These are phyloP conservation scores for Gamarada debralockiae DNA, from an alignment of 495 filamentous ascomycete genomes.

Conservation along the genomic window DNA sequence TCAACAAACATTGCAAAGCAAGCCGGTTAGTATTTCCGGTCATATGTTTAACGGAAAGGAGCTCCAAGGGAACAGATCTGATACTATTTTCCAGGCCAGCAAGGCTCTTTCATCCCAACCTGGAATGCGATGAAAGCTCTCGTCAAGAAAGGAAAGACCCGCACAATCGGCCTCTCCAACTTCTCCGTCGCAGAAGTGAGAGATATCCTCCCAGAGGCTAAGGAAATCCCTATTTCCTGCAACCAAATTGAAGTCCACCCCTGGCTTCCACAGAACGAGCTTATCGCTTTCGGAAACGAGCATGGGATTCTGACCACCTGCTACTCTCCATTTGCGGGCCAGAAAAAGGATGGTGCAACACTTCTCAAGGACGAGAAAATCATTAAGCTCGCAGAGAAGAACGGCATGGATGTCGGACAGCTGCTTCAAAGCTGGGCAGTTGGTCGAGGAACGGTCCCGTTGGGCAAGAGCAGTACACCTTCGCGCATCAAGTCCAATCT, in stretches of 20 bases:
- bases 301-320: conserved; percentile 60
- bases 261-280: conserved; percentile 55
- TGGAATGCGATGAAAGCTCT: conserved; percentile 80
- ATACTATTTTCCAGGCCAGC: conserved; percentile 17
- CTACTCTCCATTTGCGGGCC: conserved; percentile 70
- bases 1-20: conserved; percentile 5
- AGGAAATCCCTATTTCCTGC: conserved; percentile 50
- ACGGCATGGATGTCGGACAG: conserved; percentile 42
- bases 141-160: conserved; percentile 66
- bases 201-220: conserved; percentile 56
- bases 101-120: conserved; percentile 62
- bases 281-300: conserved; percentile 47
- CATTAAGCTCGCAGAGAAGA: conserved; percentile 60
- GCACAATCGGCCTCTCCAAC: conserved; percentile 80
- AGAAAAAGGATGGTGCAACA: conserved; percentile 58
- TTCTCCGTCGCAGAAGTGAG: conserved; percentile 68
- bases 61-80: too few species aligned
- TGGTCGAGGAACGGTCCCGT: conserved; percentile 55
- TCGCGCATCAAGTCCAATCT: conserved; percentile 52
- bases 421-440: conserved; percentile 64
- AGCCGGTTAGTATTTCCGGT: conserved; percentile 1
- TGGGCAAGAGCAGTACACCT: conserved; percentile 60
- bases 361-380: conserved; percentile 43
- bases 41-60: too few species aligned
- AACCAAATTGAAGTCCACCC: conserved; percentile 54